These are phyloP conservation scores for Xylariomycetidae sp. DNA, from an alignment of 2,329 filamentous ascomycete species.

Conservation along the genomic window DNA sequence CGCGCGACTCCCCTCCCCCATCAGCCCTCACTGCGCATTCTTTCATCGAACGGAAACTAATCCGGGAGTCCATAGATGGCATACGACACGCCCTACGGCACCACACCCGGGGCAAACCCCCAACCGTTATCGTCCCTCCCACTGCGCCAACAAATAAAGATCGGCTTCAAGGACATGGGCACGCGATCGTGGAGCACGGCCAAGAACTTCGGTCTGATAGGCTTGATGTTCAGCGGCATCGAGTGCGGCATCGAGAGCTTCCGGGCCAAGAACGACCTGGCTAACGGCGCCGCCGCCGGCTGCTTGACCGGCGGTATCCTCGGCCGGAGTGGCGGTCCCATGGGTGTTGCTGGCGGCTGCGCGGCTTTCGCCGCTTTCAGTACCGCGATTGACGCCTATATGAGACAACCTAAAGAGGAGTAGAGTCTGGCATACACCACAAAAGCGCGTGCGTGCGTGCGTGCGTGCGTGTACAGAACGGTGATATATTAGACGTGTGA, in stretches of 20 bases:
- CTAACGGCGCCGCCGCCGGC: constrained; percentile 81
- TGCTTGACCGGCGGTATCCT: constrained; percentile 89
- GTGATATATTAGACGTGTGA: no score
- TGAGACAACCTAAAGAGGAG: constrained; percentile 70
- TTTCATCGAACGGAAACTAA: no score
- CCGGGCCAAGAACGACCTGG: constrained; percentile 88
- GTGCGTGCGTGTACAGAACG: no score
- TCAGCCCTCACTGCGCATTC: no score
- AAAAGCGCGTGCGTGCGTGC: no score
- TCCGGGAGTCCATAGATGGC: no score
- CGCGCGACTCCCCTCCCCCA: constrained; percentile 28
- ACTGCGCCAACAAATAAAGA: constrained; percentile 73
- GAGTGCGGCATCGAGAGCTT: constrained; percentile 94
- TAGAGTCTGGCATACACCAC: constrained; percentile 21
- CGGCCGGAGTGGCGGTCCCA: constrained; percentile 80
- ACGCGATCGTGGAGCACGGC: constrained; percentile 74
- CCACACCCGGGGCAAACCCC: constrained; percentile 30
- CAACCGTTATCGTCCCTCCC: constrained; percentile 60
- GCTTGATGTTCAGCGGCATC: constrained; percentile 84
- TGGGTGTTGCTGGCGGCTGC: constrained; percentile 83
- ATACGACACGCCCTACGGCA: constrained; percentile 86
- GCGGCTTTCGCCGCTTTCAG: constrained; percentile 91
- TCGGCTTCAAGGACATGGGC: constrained; percentile 95
- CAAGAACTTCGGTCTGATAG: constrained; percentile 93
- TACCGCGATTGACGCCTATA: constrained; percentile 86